Conservation (phyloP, 164 flowering plant species). For the Magnolia kwangsiensis region DNA sequence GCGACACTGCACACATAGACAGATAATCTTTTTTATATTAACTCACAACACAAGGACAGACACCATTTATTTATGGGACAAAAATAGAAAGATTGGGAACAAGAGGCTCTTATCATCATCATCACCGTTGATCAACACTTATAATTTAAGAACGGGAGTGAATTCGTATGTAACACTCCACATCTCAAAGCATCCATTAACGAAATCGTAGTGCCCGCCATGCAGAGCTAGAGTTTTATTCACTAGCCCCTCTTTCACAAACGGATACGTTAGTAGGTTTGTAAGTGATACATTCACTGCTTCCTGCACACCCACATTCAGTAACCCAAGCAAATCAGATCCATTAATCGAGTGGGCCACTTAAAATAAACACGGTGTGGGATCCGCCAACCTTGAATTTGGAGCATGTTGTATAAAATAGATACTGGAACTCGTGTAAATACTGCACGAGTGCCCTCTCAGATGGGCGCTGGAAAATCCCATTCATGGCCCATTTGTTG, state of each 20-base stretch:
- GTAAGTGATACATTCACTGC: conserved; percentile 85
- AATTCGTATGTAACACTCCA: conserved; percentile 69
- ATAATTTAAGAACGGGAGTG: conserved; percentile 36
- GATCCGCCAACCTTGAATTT: not conserved
- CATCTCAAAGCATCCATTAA: conserved; percentile 70
- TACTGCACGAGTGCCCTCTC: not conserved
- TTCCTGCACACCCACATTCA: conserved; percentile 52
- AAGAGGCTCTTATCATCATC: not conserved
- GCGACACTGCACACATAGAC: not conserved
- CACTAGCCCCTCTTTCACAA: conserved; percentile 78
- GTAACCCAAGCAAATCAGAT: not conserved
- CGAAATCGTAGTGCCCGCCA: conserved; percentile 89
- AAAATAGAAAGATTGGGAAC: not conserved
- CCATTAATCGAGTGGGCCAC: too few relatives aligned
- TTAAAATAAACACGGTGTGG: not conserved
- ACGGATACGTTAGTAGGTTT: conserved; percentile 81
- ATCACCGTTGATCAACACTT: not conserved
- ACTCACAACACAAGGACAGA: not conserved
- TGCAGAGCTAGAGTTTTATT: conserved; percentile 72
- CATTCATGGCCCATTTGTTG: not conserved
- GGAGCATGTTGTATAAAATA: too few relatives aligned
- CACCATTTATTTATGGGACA: not conserved
- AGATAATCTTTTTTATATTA: not conserved
- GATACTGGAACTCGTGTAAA: not conserved
- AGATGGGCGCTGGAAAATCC: not conserved